phyloP scores from a whole-genome alignment of 169 alveolate genomes.

The Plasmodium vivax region DNA sequence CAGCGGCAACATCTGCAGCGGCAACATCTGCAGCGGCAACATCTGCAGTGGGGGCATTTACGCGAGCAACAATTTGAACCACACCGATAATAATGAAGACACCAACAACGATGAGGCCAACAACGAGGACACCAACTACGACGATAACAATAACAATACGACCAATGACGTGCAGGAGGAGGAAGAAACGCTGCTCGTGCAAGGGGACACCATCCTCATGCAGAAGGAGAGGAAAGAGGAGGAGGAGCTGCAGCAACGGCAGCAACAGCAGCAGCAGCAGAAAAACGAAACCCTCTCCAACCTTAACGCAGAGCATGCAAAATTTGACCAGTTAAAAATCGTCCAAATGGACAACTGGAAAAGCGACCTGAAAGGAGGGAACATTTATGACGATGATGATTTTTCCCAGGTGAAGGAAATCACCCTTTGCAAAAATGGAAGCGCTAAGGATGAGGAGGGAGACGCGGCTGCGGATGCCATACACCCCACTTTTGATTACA shows the following conservation, averaged over 20 bases:
- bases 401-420: neutral
- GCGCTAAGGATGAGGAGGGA: neutral
- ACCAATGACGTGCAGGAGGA: slow-evolving; percentile 1
- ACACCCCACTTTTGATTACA: neutral
- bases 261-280: too few species aligned
- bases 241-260: neutral
- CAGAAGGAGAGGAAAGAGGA: neutral
- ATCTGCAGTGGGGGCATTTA: neutral
- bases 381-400: neutral
- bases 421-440: neutral
- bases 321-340: neutral
- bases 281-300: neutral
- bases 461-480: neutral
- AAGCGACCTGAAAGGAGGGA: neutral
- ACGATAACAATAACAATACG: neutral
- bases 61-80: neutral
- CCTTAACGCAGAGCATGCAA: neutral
- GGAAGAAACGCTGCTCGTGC: neutral
- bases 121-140: too few species aligned
- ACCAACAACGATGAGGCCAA: neutral
- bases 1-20: neutral
- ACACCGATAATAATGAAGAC: neutral
- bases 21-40: neutral
- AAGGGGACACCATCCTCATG: neutral
- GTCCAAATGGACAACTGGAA: neutral